Base-by-base conservation (phyloP, 1,139 yeast species). In the Debaryomyces coudertii region DNA sequence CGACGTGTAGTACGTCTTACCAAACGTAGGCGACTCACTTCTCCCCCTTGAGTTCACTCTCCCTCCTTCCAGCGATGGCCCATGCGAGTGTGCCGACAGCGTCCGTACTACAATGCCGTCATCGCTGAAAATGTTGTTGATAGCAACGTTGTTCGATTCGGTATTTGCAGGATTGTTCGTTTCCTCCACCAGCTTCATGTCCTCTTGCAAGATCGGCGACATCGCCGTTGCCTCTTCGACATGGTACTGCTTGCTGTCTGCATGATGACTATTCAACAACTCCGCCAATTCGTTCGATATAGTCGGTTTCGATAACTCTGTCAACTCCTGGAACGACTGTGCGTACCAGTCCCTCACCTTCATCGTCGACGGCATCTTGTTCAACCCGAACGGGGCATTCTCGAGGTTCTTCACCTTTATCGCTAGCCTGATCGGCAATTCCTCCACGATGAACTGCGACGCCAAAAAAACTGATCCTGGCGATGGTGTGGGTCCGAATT, bases 331-430 rank as follows among this genome's bases (percentile, higher is more conserved):
- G 63, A 90, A 90, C 14, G 93, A 85, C 64, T 89, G 95, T 2
- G 95, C 93, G 60, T 90, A 90, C 97, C 97, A 90, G 61, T 88
- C 83, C 52, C 85, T 80, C 16, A 90, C 97, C 53, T 84, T 78
- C 47, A 78, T 72, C 41, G 93, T 88, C 2, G 90, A 83, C 1
- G 90, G 90, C 81, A 84, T 83, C 33, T 83, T 75, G 54, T 76
- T 77, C 47, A 90, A 74, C 0, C 90, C 93, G 55, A 84, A 75
- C 0, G 97, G 97, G 28, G 95, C 79, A 36, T 79, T 79, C 41
- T 90, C 96, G 47, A 90, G 71, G 61, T 90, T 97, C 61, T 87
- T 85, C 27, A 90, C 96, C 48, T 95, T 79, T 55, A 87, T 87
- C 2, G 97, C 96, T 43, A 90, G 72, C 50, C 97, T 73, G 36